Evolutionary conservation across 495 filamentous ascomycete genomes (phyloP).

Genomic region (Tuber microsphaerosporum): DNA sequence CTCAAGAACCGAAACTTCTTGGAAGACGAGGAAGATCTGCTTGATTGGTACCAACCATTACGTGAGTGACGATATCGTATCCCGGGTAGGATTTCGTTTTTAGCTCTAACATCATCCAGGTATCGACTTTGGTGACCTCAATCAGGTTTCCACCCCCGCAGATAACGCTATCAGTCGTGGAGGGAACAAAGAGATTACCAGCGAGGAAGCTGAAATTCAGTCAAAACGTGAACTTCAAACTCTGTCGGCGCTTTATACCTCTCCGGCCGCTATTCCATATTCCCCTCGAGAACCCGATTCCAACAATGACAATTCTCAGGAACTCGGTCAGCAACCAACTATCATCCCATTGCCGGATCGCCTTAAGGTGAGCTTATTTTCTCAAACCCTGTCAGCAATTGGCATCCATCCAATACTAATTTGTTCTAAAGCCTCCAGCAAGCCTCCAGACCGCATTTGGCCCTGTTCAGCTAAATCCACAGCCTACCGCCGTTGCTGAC

Average conservation of each 20-base stretch:
- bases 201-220: slow-evolving; percentile 40
- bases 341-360: slow-evolving; percentile 39
- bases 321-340: slow-evolving; percentile 23
- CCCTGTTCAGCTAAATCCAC: slow-evolving; percentile 13
- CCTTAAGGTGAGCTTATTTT: slow-evolving; percentile 26
- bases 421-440: slow-evolving; percentile 18
- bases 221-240: slow-evolving; percentile 36
- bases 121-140: slow-evolving; percentile 37
- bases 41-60: slow-evolving; percentile 41
- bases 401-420: slow-evolving; percentile 10
- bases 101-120: slow-evolving; percentile 12
- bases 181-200: slow-evolving; percentile 32
- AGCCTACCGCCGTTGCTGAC: slow-evolving; percentile 18
- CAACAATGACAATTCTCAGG: slow-evolving; percentile 19
- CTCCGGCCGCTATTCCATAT: slow-evolving; percentile 34
- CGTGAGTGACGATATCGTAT: slow-evolving; percentile 16
- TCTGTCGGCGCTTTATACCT: slow-evolving; percentile 38
- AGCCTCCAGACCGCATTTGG: slow-evolving; percentile 14
- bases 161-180: slow-evolving; percentile 37
- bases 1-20: slow-evolving; percentile 41
- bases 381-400: background rate
- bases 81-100: background rate
- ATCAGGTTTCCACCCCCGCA: slow-evolving; percentile 25
- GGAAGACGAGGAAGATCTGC: slow-evolving; percentile 41
- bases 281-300: slow-evolving; percentile 39